These are phyloP conservation scores for Cryptococcus jaspeensis DNA, from an alignment of 1,284 basidiomycete genomes.

Conservation along the genomic window DNA sequence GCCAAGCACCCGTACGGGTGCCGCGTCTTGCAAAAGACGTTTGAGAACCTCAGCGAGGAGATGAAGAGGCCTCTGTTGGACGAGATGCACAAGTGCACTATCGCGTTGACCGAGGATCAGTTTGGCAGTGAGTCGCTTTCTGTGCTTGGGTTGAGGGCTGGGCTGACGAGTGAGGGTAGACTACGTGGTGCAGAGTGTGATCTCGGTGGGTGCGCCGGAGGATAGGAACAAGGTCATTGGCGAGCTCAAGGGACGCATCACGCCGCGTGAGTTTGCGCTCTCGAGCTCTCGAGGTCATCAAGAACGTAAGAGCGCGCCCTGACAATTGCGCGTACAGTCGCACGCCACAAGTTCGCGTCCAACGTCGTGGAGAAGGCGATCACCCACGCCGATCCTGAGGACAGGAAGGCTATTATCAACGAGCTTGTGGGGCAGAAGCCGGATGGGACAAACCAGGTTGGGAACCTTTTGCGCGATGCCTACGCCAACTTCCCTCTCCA, in stretches of 20 bases:
- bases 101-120: constrained; percentile 77
- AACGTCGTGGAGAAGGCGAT: constrained; percentile 96
- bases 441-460: constrained; percentile 31
- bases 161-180: constrained; percentile 54
- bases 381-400: constrained; percentile 63
- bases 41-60: constrained; percentile 76
- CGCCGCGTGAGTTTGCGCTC: constrained; percentile 54
- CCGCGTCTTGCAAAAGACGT: constrained; percentile 88
- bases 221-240: constrained; percentile 71
- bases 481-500: constrained; percentile 48
- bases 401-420: constrained; percentile 68
- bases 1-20: constrained; percentile 93
- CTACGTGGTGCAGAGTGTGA: constrained; percentile 92
- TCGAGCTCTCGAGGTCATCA: too few species aligned
- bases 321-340: constrained; percentile 51
- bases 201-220: constrained; percentile 70
- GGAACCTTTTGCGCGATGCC: constrained; percentile 36
- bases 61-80: constrained; percentile 73
- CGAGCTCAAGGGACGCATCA: constrained; percentile 73
- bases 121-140: constrained; percentile 67
- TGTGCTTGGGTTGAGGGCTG: neutral
- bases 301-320: neutral
- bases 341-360: constrained; percentile 92
- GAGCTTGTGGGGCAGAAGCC: constrained; percentile 59
- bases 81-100: constrained; percentile 73